phyloP scores from a whole-genome alignment of 495 filamentous ascomycete species.

The Filosporella fistucella region DNA sequence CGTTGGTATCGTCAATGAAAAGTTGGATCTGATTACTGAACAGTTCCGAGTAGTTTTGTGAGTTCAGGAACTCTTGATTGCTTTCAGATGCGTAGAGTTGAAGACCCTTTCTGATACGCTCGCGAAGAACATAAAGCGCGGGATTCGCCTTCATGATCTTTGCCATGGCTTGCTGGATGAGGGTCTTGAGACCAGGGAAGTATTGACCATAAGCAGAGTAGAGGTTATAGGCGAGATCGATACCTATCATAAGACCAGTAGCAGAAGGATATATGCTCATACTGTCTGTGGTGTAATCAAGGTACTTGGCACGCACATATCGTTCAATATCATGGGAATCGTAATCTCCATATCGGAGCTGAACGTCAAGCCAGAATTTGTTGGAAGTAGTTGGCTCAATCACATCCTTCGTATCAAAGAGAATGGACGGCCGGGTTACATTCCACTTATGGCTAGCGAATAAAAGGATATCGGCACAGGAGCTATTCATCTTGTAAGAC shows the following conservation, averaged over 20 bases:
- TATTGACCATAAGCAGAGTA: conserved; percentile 98
- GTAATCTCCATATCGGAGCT: conserved; percentile 97
- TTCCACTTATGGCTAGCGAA: conserved; percentile 99
- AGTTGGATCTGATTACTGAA: conserved; percentile 99
- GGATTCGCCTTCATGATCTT: conserved; percentile 99
- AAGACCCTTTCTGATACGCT: conserved; percentile 97
- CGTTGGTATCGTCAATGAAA: conserved; percentile 99
- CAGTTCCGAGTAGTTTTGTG: conserved; percentile 98
- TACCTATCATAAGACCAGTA: conserved; percentile 96
- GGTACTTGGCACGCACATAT: conserved; percentile 96
- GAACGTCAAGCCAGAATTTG: conserved; percentile 99
- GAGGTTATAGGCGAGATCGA: conserved; percentile 97
- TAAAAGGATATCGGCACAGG: conserved; percentile 95
- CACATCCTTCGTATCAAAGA: conserved; percentile 95
- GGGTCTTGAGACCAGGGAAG: conserved; percentile 95
- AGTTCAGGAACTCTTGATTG: conserved; percentile 99
- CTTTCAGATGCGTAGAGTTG: conserved; percentile 98
- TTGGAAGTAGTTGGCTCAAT: conserved; percentile 95
- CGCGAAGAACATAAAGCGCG: conserved; percentile 90
- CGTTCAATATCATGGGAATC: conserved; percentile 98
- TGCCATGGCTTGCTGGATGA: conserved; percentile 96
- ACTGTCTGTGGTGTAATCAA: conserved; percentile 98
- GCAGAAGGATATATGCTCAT: conserved; percentile 99
- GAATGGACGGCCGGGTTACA: conserved; percentile 84
- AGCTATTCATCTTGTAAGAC: conserved; percentile 99